Conservation (phyloP, 2,329 filamentous ascomycete species). For the Neofusicoccum laricinum region DNA sequence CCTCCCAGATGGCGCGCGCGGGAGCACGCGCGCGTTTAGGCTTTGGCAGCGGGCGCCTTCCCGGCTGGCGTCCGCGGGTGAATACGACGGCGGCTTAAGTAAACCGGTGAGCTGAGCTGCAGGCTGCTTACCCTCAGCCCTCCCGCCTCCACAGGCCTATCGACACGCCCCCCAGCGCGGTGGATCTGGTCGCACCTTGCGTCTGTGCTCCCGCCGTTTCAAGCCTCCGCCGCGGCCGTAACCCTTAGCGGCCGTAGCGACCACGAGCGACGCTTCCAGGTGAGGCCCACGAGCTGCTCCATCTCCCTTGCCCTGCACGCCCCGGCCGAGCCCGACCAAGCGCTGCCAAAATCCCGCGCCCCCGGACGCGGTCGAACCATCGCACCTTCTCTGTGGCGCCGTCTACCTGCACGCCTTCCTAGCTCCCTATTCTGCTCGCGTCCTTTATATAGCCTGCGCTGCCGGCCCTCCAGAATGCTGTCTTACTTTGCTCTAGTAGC, state of each 20-base stretch:
- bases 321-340: background rate
- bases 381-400: background rate
- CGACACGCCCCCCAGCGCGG: background rate
- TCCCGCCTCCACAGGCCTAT: background rate
- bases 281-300: background rate
- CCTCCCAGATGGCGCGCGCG: too few relatives aligned
- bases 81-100: background rate
- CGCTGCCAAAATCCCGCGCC: background rate
- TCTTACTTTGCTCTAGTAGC: constrained; percentile 11
- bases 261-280: background rate
- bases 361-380: background rate
- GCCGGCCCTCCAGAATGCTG: background rate
- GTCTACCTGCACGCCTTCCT: background rate
- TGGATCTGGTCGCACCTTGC: background rate
- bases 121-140: background rate
- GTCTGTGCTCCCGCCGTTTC: constrained; percentile 5
- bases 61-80: too few relatives aligned
- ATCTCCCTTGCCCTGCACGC: background rate
- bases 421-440: background rate
- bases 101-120: background rate
- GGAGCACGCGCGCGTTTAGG: too few relatives aligned
- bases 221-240: background rate
- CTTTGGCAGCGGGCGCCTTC: background rate
- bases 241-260: constrained; percentile 11
- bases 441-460: background rate